phyloP scores from a whole-genome alignment of 179 eudicot species.

The Heliamphora pulchella region DNA sequence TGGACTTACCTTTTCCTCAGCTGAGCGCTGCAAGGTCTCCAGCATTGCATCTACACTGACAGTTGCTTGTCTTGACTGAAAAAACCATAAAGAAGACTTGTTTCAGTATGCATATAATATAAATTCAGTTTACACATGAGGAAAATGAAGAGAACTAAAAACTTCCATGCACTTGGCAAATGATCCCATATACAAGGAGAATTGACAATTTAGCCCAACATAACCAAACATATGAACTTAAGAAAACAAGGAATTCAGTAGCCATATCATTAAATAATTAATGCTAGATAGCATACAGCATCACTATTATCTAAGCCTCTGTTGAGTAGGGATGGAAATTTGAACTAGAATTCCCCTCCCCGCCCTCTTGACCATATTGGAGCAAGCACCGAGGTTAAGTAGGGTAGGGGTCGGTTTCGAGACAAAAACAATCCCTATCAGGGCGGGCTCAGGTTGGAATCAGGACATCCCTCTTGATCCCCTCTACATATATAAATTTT shows the following conservation, averaged over 20 bases:
- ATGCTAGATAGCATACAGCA: not conserved
- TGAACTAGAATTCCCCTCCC: not conserved
- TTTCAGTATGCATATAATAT: slow-evolving; percentile 9
- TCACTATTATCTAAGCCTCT: not conserved
- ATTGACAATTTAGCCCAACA: not conserved
- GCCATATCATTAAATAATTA: not conserved
- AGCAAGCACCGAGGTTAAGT: not conserved
- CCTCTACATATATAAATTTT: not conserved
- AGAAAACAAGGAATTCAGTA: not conserved
- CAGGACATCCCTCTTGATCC: not conserved
- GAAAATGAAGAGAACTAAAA: not conserved
- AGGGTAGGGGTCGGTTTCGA: not conserved
- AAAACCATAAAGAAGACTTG: slow-evolving; percentile 10
- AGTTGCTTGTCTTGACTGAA: slow-evolving; percentile 85
- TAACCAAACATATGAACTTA: not conserved
- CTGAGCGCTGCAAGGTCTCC: slow-evolving; percentile 56
- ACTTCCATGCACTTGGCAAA: not conserved
- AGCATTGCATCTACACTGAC: slow-evolving; percentile 81
- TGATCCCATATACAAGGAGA: not conserved
- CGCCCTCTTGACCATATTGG: not conserved
- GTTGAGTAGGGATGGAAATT: not conserved
- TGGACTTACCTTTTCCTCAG: slow-evolving; percentile 52
- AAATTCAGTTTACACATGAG: not conserved
- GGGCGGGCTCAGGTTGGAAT: not conserved
- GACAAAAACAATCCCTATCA: not conserved